These are phyloP conservation scores for Phytophthora citrophthora DNA, from an alignment of 352 stramenopile species.

Conservation along the genomic window DNA sequence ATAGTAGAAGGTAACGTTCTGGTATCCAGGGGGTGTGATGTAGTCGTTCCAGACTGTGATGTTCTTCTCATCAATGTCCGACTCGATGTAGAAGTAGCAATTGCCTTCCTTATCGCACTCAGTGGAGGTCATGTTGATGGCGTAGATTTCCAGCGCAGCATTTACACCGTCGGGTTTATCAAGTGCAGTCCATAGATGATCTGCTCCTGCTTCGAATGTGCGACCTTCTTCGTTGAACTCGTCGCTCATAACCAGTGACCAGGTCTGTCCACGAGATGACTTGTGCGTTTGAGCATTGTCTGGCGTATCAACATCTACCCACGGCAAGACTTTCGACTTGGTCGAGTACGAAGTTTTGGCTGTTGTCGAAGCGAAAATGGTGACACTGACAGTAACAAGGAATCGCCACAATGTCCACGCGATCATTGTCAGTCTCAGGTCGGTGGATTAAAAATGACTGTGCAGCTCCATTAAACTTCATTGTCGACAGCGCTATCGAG, in stretches of 20 bases:
- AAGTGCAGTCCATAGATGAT: conserved; percentile 17
- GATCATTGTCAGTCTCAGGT: not conserved
- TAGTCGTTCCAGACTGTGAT: conserved; percentile 12
- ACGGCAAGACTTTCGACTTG: conserved; percentile 32
- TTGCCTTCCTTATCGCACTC: conserved; percentile 15
- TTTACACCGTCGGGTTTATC: conserved; percentile 21
- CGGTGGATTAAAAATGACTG: conserved; percentile 4
- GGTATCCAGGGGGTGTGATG: conserved; percentile 1
- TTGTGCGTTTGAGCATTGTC: conserved; percentile 10
- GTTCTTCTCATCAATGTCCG: conserved; percentile 34
- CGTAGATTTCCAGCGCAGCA: conserved; percentile 13
- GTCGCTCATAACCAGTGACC: conserved; percentile 16
- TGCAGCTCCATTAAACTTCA: not conserved
- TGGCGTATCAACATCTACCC: conserved; percentile 63
- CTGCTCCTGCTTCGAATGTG: conserved; percentile 12
- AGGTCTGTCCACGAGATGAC: conserved; percentile 11
- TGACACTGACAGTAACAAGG: not conserved
- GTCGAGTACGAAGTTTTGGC: conserved; percentile 14
- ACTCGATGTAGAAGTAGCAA: conserved; percentile 52
- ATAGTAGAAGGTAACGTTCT: conserved; percentile 38
- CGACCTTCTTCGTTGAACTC: conserved; percentile 15
- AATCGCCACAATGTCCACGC: not conserved
- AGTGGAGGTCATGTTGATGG: conserved; percentile 16
- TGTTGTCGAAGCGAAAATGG: not conserved
- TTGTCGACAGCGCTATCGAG: not conserved